A percentile compares a stretch with the other conserved stretches of the same genome.
phyloP scores from a whole-genome alignment of 805 yeast species.

The Metschnikowia shivogae region DNA sequence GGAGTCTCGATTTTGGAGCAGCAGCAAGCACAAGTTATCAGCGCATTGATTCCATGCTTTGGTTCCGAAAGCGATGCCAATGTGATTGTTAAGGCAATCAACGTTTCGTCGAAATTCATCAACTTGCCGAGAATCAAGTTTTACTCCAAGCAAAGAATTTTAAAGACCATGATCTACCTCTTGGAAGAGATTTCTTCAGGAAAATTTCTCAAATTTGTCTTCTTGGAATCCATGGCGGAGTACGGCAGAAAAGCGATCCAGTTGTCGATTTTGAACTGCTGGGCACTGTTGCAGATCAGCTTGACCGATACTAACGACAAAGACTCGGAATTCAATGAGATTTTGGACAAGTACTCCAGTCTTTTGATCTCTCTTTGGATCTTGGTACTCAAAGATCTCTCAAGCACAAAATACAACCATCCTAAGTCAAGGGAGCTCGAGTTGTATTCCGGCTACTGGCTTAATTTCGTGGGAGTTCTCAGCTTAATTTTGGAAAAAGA shows the following conservation, averaged over 20 bases:
- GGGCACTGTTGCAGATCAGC: constrained; percentile 58
- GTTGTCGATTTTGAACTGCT: constrained; percentile 59
- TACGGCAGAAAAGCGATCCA: constrained; percentile 50
- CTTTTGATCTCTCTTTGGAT: constrained; percentile 78
- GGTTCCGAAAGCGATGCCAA: constrained; percentile 65
- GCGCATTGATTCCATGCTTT: constrained; percentile 88
- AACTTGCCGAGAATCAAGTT: constrained; percentile 41
- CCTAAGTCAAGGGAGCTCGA: constrained; percentile 39
- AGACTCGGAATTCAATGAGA: constrained; percentile 43
- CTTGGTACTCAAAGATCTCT: constrained; percentile 66
- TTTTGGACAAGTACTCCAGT: constrained; percentile 54
- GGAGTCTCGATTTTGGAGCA: constrained; percentile 74
- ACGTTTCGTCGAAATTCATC: constrained; percentile 72
- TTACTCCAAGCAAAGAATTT: constrained; percentile 46
- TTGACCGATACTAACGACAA: constrained; percentile 21
- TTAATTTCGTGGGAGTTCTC: constrained; percentile 71
- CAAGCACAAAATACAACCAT: constrained; percentile 55
- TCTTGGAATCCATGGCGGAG: constrained; percentile 45
- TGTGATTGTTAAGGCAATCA: constrained; percentile 72
- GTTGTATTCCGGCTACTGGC: constrained; percentile 63
- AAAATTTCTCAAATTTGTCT: constrained; percentile 50
- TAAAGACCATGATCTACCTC: constrained; percentile 60
- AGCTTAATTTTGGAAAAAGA: constrained; percentile 58
- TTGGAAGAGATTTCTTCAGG: constrained; percentile 54
- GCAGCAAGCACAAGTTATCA: constrained; percentile 89